These are phyloP conservation scores for Pichia occidentalis DNA, from an alignment of 805 yeast species.

Conservation along the genomic window DNA sequence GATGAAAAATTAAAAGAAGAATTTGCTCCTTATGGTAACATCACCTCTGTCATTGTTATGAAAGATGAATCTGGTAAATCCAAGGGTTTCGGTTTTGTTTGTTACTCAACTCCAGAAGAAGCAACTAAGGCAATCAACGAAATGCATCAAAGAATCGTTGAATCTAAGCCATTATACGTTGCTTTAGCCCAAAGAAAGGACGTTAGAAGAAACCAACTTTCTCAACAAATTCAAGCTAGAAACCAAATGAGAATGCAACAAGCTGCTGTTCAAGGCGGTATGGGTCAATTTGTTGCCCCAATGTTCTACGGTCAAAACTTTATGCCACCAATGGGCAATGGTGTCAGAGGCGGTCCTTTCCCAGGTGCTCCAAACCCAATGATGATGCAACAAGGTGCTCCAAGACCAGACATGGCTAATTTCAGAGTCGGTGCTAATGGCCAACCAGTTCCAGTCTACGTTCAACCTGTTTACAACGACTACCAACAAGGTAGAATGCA, in stretches of 20 bases:
- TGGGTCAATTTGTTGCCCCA: slow-evolving; percentile 83
- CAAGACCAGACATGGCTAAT: slow-evolving; percentile 54
- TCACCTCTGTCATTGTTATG: slow-evolving; percentile 96
- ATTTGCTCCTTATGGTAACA: slow-evolving; percentile 87
- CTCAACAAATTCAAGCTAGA: slow-evolving; percentile 97
- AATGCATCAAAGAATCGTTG: slow-evolving; percentile 95
- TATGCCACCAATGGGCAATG: slow-evolving; percentile 43
- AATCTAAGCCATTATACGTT: slow-evolving; percentile 94
- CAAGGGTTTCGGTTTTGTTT: slow-evolving; percentile 97
- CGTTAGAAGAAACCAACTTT: slow-evolving; percentile 92
- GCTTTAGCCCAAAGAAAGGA: slow-evolving; percentile 99
- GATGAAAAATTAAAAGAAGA: slow-evolving; percentile 89
- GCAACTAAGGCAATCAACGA: slow-evolving; percentile 97
- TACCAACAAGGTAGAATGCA: slow-evolving; percentile 48
- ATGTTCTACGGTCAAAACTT: slow-evolving; percentile 82
- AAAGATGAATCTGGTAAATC: slow-evolving; percentile 90
- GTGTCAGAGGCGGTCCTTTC: slow-evolving; percentile 72
- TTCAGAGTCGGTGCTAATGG: slow-evolving; percentile 75
- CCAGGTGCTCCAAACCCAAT: slow-evolving; percentile 69
- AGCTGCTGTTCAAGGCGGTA: slow-evolving; percentile 81
- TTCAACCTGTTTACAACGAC: slow-evolving; percentile 73
- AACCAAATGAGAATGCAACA: slow-evolving; percentile 98
- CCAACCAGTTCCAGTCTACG: slow-evolving; percentile 74
- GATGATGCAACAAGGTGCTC: slow-evolving; percentile 59
- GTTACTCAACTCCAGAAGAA: slow-evolving; percentile 97